Evolutionary conservation across 2,329 filamentous ascomycete genomes (phyloP).

Genomic region (Aureobasidium melanogenum): DNA sequence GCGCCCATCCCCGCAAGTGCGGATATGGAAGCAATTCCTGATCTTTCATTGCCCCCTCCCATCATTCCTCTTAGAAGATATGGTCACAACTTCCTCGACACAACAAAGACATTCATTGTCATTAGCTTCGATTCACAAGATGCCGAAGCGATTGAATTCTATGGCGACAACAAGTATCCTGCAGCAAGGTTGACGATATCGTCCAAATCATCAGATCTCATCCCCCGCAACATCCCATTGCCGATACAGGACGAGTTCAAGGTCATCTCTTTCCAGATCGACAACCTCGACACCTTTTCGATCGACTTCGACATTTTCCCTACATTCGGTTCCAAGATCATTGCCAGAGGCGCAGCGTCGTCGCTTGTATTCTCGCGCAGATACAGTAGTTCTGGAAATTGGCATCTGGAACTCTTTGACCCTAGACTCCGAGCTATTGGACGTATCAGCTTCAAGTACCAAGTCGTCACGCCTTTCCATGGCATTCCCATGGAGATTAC

Average conservation of each 20-base stretch:
- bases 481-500: constrained; percentile 92
- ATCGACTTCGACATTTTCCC: constrained; percentile 98
- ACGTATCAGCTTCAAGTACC: constrained; percentile 86
- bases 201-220: constrained; percentile 89
- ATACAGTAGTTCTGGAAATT: constrained; percentile 66
- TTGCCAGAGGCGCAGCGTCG: constrained; percentile 87
- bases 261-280: constrained; percentile 89
- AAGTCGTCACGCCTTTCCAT: constrained; percentile 92
- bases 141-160: constrained; percentile 77
- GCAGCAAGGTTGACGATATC: constrained; percentile 92
- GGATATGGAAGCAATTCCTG: constrained; percentile 81
- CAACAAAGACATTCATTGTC: constrained; percentile 82
- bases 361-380: constrained; percentile 75
- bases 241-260: constrained; percentile 95
- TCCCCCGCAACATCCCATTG: constrained; percentile 89
- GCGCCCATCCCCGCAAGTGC: constrained; percentile 48
- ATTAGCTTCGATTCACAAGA: constrained; percentile 74
- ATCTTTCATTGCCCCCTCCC: constrained; percentile 83
- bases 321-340: constrained; percentile 93
- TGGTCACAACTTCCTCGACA: constrained; percentile 96
- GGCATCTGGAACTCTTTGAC: constrained; percentile 85
- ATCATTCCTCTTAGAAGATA: constrained; percentile 93
- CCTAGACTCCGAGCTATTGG: constrained; percentile 85
- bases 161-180: constrained; percentile 93
- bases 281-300: constrained; percentile 83